Evolutionary conservation across 1,284 basidiomycete genomes (phyloP), one percentile per base, ranked within the genome.

Genomic region (Microbotryum violaceum): DNA sequence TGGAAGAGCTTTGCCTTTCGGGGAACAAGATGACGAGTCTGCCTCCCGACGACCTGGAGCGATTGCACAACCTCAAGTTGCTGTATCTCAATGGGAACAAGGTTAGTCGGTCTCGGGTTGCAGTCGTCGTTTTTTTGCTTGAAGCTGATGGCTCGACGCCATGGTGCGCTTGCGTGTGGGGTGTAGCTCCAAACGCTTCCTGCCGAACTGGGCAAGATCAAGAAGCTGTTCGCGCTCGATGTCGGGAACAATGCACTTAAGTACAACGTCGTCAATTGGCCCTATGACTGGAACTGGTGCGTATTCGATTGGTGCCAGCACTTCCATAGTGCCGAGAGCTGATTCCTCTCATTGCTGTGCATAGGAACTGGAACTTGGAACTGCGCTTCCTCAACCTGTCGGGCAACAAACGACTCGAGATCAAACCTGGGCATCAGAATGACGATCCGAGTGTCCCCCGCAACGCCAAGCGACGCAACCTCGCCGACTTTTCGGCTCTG

Each of bases 251-350:
- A 99, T 74, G 77, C 85, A 57, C 81, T 99, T 76, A 93, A 91
- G 81, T 98, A 98, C 78, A 99, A 98, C 74, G 93, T 97, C 69
- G 89, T 91, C 71, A 99, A 98, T 73, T 94, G 87, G 87, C 90
- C 94, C 73, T 99, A 94, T 76, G 96, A 99, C 77, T 98, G 94
- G 94, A 98, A 99, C 76, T 99, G 96, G 96, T 92, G 31, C 27
- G 61, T 63, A 27, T 45, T 23, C 6, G 12, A 31, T 57, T 16
- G 29, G 23, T 54, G 27, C 16, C 57, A 4, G 20, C 23, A 9
- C n/a, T 37, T 1, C 27, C 42, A 45, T 27, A 29, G 3, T 56
- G 61, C 61, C 60, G 61, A 57, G 56, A 33, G 25, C n/a, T 42
- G 44, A 31, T 63, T 33, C 52, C 10, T 56, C 44, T 27, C 23